Evolutionary conservation across 371 early-diverging fungal genomes (phyloP).

Genomic region (Chytridiales sp.): DNA sequence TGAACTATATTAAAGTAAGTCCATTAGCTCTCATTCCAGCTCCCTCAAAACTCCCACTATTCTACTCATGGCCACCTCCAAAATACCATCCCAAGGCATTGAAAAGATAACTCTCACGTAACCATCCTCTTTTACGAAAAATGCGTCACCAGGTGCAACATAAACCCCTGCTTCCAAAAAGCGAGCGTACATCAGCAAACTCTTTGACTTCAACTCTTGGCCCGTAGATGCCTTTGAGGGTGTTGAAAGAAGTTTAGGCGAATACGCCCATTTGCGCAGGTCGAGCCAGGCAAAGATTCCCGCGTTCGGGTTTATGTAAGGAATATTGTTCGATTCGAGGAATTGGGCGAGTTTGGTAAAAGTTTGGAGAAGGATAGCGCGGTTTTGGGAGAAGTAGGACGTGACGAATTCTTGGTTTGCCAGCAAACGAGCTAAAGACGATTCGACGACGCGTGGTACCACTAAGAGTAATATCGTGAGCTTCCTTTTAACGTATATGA

Average conservation of each 20-base stretch:
- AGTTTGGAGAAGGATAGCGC: conserved; percentile 55
- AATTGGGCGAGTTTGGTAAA: too few species aligned
- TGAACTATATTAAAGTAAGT: too few species aligned
- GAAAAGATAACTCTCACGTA: conserved; percentile 68
- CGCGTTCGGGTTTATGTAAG: conserved; percentile 58
- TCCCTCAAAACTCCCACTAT: conserved; percentile 27
- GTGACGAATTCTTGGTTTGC: conserved; percentile 60
- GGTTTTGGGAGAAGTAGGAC: conserved; percentile 56
- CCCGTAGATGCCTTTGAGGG: too few species aligned
- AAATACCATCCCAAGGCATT: conserved; percentile 35
- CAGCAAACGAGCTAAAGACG: conserved; percentile 52
- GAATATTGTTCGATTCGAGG: conserved; percentile 48
- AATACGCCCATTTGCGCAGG: conserved; percentile 34
- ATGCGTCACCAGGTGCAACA: conserved; percentile 63
- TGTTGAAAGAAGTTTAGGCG: too few species aligned
- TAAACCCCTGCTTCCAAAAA: conserved; percentile 58
- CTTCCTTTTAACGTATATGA: too few species aligned
- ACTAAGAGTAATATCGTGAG: too few species aligned
- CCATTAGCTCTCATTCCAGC: too few species aligned
- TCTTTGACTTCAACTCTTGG: conserved; percentile 10
- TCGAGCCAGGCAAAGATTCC: conserved; percentile 72
- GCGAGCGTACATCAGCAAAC: conserved; percentile 39
- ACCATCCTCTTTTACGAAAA: conserved; percentile 57
- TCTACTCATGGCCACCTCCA: conserved; percentile 52
- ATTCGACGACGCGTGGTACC: conserved; percentile 25